Evolutionary conservation across 805 yeast species (phyloP).

Genomic region (Maudiozyma serrabonitensis): DNA sequence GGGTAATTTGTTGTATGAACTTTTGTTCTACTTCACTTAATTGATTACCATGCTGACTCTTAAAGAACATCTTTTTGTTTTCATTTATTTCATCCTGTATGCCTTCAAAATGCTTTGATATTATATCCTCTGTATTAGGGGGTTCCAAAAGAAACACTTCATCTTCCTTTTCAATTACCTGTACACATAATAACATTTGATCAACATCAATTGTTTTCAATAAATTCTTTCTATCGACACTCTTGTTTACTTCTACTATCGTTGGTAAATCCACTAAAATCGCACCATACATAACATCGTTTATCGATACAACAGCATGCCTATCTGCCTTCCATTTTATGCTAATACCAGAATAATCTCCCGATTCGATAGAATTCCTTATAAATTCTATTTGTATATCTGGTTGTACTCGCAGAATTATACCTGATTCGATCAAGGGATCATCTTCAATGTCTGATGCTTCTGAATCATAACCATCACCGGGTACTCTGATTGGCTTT

Average conservation of each 20-base stretch:
- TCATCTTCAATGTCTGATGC: constrained; percentile 95
- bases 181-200: constrained; percentile 74
- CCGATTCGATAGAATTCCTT: constrained; percentile 64
- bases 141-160: constrained; percentile 36
- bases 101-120: constrained; percentile 22
- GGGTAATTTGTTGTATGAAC: constrained; percentile 16
- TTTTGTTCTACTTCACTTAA: constrained; percentile 22
- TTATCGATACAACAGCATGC: constrained; percentile 68
- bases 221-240: constrained; percentile 76
- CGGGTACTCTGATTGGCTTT: constrained; percentile 62
- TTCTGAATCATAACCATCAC: constrained; percentile 94
- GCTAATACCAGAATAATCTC: constrained; percentile 61
- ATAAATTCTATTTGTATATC: constrained; percentile 49
- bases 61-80: constrained; percentile 16
- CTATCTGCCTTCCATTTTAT: constrained; percentile 78
- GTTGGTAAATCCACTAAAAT: constrained; percentile 86
- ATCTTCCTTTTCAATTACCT: constrained; percentile 38
- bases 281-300: constrained; percentile 66
- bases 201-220: constrained; percentile 79
- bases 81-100: constrained; percentile 20
- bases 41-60: constrained; percentile 17
- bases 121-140: constrained; percentile 35
- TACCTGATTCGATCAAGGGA: constrained; percentile 82
- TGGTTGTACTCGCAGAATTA: constrained; percentile 63
- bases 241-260: constrained; percentile 74